phyloP scores from a whole-genome alignment of 179 eudicot genomes.

The Patellifolia procumbens region DNA sequence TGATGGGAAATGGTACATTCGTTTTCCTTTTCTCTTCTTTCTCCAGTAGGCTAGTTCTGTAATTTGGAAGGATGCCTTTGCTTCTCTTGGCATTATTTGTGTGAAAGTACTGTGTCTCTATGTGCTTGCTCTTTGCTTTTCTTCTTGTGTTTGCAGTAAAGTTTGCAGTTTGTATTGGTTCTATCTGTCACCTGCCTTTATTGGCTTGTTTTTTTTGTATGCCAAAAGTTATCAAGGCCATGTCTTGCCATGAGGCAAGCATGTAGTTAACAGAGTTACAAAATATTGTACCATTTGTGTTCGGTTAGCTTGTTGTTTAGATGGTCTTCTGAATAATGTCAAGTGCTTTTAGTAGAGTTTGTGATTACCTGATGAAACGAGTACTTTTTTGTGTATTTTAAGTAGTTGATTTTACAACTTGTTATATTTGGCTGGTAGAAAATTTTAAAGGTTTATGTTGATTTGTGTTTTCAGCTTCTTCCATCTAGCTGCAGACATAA shows the following conservation, averaged over 20 bases:
- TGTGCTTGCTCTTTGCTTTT: neutral
- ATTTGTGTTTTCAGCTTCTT: neutral
- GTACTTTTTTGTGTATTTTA: neutral
- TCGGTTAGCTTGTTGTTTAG: neutral
- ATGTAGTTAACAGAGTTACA: neutral
- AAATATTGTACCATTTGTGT: neutral
- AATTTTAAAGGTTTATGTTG: neutral
- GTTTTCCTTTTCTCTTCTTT: neutral
- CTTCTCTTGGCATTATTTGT: neutral
- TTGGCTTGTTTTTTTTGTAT: neutral
- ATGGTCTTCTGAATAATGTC: neutral
- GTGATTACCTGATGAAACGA: neutral
- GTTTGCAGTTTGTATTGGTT: neutral
- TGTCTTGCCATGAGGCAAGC: too few species aligned
- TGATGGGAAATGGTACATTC: slow-evolving; percentile 67
- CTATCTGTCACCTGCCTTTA: neutral
- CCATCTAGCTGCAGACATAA: neutral
- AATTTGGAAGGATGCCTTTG: neutral
- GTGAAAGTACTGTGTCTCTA: neutral
- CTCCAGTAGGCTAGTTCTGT: neutral
- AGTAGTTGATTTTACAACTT: neutral
- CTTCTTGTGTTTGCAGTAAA: neutral
- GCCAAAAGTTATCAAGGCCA: neutral
- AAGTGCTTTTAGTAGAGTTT: neutral
- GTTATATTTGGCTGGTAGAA: neutral